Percentiles rank a stretch among this genome's conserved stretches.
These are phyloP conservation scores for Euclidium syriacum DNA, from an alignment of 345 rosid genomes.

Conservation along the genomic window DNA sequence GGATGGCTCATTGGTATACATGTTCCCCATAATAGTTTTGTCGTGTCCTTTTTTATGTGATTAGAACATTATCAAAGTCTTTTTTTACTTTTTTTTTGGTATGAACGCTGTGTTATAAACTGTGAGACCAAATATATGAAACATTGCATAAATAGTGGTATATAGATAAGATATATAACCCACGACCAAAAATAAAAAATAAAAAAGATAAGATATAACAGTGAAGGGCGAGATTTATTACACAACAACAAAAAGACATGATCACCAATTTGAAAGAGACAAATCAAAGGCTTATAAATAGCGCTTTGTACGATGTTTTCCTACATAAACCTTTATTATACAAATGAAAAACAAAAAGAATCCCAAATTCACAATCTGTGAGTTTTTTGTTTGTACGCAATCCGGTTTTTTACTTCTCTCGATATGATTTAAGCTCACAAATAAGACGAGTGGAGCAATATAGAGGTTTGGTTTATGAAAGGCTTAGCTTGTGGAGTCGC, in stretches of 20 bases:
- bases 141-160: too few relatives aligned
- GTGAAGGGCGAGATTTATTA: neutral
- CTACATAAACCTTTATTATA: slow-evolving; percentile 24
- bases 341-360: neutral
- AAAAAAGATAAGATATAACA: too few relatives aligned
- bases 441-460: slow-evolving; percentile 9
- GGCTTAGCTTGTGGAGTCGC: slow-evolving; percentile 45
- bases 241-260: slow-evolving; percentile 13
- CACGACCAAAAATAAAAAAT: too few relatives aligned
- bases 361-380: slow-evolving; percentile 14
- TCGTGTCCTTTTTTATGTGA: neutral
- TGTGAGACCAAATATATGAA: neutral
- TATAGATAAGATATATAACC: too few relatives aligned
- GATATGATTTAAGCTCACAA: neutral
- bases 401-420: slow-evolving; percentile 11
- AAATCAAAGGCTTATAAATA: slow-evolving; percentile 4
- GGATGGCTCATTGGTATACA: slow-evolving; percentile 13
- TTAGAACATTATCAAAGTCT: neutral
- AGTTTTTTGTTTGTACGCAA: slow-evolving; percentile 5
- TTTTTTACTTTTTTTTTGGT: too few relatives aligned
- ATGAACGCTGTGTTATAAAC: neutral
- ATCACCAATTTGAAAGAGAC: slow-evolving; percentile 9
- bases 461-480: neutral
- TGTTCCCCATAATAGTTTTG: slow-evolving; percentile 1
- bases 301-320: slow-evolving; percentile 1